Base-by-base conservation (phyloP, 192 early-diverging fungal species). In the Linnemannia elongata region DNA sequence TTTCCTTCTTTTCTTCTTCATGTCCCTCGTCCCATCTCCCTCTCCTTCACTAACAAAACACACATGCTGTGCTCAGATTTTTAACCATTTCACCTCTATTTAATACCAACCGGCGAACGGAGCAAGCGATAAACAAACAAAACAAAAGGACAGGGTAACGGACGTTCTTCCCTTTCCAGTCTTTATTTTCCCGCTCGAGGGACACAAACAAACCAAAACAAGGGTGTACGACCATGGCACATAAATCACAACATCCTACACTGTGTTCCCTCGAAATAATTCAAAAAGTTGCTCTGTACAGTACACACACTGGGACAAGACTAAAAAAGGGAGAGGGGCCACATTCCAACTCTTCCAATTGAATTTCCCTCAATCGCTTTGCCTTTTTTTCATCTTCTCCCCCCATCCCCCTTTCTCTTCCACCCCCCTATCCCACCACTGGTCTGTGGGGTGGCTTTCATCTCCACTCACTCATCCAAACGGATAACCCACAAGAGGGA, bases 31-130 rank as follows among this genome's bases (percentile, higher is more conserved):
- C 17, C 49, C 20, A 20, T 52, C 49, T 6, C 60, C 60, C 60
- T 33, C 9, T 33, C 57, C 1, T 33, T 3, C 8, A 15, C 60
- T 30, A 27, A 66, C 60, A 66, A 42, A 42, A 72, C 70, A 72
- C 70, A 72, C 70, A 72, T 72, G 70, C 70, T 72, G 70, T 72
- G 70, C 70, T 72, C 70, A 72, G 33, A 72, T 33, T 30, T 63
- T 66, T 52, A 49, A 49, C 7, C 47, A n/a, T 17, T 49, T 10
- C 9, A 18, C 18, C 3, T 22, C 2, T 52, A 52, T 52, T 52
- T 52, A 52, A 52, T 18, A 18, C 0, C 49, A 52, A 22, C 2
- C 4, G 49, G 5, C 17, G 49, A 52, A 52, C 49, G 6, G 15
- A 20, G 55, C 54, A 15, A 0, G 27, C 33, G 60, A 63, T 30